A percentile compares a stretch with the other conserved stretches of the same genome.
Conservation (phyloP, 495 filamentous ascomycete species). For the Letharia lupina region DNA sequence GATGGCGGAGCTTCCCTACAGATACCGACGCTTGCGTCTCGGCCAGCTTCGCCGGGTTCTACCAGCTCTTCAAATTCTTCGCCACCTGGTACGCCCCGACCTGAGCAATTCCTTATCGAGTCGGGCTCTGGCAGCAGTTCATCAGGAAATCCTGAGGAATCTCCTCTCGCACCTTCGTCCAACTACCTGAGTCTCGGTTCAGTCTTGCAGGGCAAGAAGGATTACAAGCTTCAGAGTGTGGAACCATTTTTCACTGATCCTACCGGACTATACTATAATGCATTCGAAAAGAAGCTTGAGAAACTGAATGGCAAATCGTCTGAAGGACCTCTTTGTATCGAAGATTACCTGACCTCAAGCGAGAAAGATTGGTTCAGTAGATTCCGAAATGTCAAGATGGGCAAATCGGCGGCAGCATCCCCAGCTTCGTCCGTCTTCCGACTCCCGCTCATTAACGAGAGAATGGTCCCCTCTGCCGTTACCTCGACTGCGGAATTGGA, state of each 20-base stretch:
- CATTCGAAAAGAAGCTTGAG: slow-evolving; percentile 48
- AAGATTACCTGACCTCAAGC: slow-evolving; percentile 51
- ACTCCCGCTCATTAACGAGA: slow-evolving; percentile 11
- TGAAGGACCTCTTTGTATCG: slow-evolving; percentile 50
- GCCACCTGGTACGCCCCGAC: slow-evolving; percentile 15
- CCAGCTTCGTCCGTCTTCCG: slow-evolving; percentile 38
- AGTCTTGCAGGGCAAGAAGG: slow-evolving; percentile 43
- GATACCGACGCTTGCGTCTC: not conserved
- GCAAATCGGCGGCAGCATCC: slow-evolving; percentile 28
- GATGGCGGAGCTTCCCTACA: slow-evolving; percentile 13
- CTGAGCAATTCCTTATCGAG: slow-evolving; percentile 1
- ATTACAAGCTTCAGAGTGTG: slow-evolving; percentile 54
- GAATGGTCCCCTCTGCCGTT: slow-evolving; percentile 8
- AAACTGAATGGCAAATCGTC: slow-evolving; percentile 46
- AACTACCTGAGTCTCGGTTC: slow-evolving; percentile 41
- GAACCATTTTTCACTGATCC: slow-evolving; percentile 62
- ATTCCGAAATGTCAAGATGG: slow-evolving; percentile 47
- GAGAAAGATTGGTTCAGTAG: slow-evolving; percentile 58
- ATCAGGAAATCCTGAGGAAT: not conserved
- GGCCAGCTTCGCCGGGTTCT: not conserved
- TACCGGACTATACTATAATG: slow-evolving; percentile 46
- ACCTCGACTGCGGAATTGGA: slow-evolving; percentile 5
- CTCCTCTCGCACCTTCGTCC: slow-evolving; percentile 17
- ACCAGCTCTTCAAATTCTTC: slow-evolving; percentile 2
- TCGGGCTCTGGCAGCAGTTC: not conserved